A percentile compares a stretch with the other conserved stretches of the same genome.
These are phyloP conservation scores for Anastatica hierochuntica DNA, from an alignment of 345 rosid genomes.

Conservation along the genomic window DNA sequence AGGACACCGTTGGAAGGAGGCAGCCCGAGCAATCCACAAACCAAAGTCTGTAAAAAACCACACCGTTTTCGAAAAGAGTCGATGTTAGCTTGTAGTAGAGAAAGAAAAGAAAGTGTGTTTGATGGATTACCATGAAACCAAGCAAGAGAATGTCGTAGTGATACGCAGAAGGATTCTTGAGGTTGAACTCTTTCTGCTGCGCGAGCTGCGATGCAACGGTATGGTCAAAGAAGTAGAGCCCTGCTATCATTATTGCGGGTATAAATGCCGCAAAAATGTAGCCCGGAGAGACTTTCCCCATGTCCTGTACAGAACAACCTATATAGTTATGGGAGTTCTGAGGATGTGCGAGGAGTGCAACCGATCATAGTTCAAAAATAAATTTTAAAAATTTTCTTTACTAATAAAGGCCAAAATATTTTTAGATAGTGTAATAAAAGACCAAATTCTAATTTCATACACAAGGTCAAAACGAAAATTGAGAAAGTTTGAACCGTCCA, in stretches of 20 bases:
- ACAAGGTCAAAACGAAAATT: too few relatives aligned
- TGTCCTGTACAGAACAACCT: conserved; percentile 45
- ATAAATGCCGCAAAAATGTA: conserved; percentile 64
- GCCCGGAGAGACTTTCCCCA: conserved; percentile 49
- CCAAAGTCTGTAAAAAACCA: conserved; percentile 45
- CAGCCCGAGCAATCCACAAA: conserved; percentile 73
- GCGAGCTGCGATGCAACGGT: conserved; percentile 78
- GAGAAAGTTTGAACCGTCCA: too few relatives aligned
- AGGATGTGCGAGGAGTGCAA: too few relatives aligned
- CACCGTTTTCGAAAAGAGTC: background rate
- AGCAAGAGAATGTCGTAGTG: conserved; percentile 67
- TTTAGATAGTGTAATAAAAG: too few relatives aligned
- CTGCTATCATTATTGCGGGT: conserved; percentile 74
- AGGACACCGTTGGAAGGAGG: conserved; percentile 89
- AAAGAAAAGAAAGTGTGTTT: background rate
- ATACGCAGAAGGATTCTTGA: conserved; percentile 69
- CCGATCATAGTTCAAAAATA: too few relatives aligned
- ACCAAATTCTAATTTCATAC: too few relatives aligned
- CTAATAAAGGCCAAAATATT: background rate
- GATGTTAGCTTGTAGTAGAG: too few relatives aligned
- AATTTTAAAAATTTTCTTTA: too few relatives aligned
- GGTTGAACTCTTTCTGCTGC: conserved; percentile 79
- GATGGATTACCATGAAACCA: conserved; percentile 47
- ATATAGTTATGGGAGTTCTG: too few relatives aligned
- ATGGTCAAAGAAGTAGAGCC: conserved; percentile 80